A percentile compares a stretch with the other conserved stretches of the same genome.
These are phyloP conservation scores for Leucogyrophana mollusca DNA, from an alignment of 768 basidiomycete genomes.

Conservation along the genomic window DNA sequence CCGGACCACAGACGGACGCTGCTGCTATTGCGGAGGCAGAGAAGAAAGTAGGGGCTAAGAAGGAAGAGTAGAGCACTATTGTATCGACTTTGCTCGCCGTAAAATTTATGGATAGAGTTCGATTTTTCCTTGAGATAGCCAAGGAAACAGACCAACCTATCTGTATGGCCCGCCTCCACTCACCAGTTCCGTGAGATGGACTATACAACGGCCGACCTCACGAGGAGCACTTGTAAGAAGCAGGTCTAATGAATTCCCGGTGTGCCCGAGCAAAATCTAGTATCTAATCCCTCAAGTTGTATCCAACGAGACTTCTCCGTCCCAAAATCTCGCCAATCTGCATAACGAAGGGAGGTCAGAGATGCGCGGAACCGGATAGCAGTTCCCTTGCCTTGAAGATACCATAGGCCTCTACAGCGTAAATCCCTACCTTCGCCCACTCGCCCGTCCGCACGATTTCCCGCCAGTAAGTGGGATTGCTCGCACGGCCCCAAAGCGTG, in stretches of 20 bases:
- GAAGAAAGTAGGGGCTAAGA: slow-evolving; percentile 78
- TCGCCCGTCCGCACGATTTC: slow-evolving; percentile 61
- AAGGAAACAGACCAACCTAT: too few species aligned
- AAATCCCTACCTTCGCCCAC: slow-evolving; percentile 64
- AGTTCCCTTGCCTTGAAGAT: slow-evolving; percentile 71
- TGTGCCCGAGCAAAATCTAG: not conserved
- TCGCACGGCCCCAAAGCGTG: slow-evolving; percentile 62
- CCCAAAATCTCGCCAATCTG: slow-evolving; percentile 90
- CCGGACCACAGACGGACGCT: slow-evolving; percentile 82
- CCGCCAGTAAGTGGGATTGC: slow-evolving; percentile 59
- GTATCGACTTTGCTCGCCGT: too few species aligned
- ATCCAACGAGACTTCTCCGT: slow-evolving; percentile 76
- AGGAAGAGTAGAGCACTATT: slow-evolving; percentile 46
- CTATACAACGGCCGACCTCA: too few species aligned
- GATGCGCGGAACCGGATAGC: not conserved
- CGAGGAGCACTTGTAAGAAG: too few species aligned
- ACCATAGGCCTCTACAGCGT: slow-evolving; percentile 84
- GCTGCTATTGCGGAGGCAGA: slow-evolving; percentile 88
- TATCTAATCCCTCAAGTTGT: slow-evolving; percentile 55
- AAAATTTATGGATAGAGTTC: too few species aligned
- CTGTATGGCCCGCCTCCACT: too few species aligned
- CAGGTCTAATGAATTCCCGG: too few species aligned
- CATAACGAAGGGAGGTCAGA: slow-evolving; percentile 2
- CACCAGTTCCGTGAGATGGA: too few species aligned
- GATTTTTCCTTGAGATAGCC: too few species aligned